Evolutionary conservation across 1,284 basidiomycete genomes (phyloP).

Genomic region (Cronartium ribicola): DNA sequence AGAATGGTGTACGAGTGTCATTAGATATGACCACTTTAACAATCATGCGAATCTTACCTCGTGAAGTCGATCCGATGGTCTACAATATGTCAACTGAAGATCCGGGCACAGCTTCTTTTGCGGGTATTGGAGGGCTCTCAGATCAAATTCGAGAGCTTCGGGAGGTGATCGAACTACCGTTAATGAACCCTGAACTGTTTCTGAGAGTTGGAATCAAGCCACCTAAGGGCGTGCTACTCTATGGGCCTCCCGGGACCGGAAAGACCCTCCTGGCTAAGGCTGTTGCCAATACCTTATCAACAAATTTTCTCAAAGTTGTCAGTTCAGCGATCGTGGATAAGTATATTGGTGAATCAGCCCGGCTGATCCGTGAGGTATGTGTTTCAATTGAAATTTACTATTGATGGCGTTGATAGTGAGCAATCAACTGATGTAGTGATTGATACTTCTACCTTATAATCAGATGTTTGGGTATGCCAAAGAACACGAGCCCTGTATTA

Average conservation of each 20-base stretch:
- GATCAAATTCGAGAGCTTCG: constrained; percentile 96
- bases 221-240: constrained; percentile 86
- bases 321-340: constrained; percentile 99
- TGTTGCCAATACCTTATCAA: constrained; percentile 89
- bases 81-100: constrained; percentile 99
- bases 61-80: constrained; percentile 95
- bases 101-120: constrained; percentile 89
- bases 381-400: background rate
- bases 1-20: constrained; percentile 88
- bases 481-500: constrained; percentile 97
- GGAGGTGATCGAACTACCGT: constrained; percentile 92
- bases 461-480: constrained; percentile 98
- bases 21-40: constrained; percentile 99
- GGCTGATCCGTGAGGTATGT: constrained; percentile 64
- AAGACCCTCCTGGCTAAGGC: constrained; percentile 94
- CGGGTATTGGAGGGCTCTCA: constrained; percentile 90
- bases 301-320: constrained; percentile 97
- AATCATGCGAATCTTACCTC: constrained; percentile 95
- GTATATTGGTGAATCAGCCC: constrained; percentile 96
- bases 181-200: constrained; percentile 94
- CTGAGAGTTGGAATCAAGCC: constrained; percentile 91
- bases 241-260: constrained; percentile 89
- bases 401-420: background rate
- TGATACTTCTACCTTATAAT: constrained; percentile 23
- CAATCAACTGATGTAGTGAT: background rate